Evolutionary conservation across 2,329 filamentous ascomycete genomes (phyloP).

Genomic region (Dothiorella sarmentorum): DNA sequence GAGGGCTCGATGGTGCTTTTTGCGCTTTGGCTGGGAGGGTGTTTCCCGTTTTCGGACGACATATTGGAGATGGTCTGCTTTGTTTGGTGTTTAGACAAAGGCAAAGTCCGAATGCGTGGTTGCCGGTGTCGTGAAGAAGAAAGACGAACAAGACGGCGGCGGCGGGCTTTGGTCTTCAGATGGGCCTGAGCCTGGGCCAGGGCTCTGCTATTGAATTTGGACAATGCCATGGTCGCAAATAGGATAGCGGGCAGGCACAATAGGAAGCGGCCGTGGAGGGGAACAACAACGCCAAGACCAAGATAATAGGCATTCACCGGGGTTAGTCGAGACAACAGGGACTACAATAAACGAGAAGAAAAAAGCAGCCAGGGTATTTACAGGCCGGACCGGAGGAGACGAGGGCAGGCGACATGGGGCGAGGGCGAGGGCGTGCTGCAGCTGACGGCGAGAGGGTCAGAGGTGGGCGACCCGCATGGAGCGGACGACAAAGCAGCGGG

Average conservation of each 20-base stretch:
- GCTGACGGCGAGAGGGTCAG: no score
- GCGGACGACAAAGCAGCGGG: not conserved
- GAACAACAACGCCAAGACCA: no score
- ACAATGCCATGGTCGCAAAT: constrained; percentile 8
- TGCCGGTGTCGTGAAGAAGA: constrained; percentile 1
- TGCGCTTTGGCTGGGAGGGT: not conserved
- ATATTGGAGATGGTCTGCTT: not conserved
- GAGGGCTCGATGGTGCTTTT: not conserved
- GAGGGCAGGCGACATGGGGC: constrained; percentile 7
- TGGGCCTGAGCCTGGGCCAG: constrained; percentile 7
- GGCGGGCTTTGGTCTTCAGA: not conserved
- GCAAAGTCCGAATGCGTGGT: not conserved
- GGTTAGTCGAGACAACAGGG: not conserved
- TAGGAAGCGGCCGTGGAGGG: not conserved
- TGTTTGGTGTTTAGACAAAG: not conserved
- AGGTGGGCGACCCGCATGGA: not conserved
- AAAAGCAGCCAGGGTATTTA: constrained; percentile 7
- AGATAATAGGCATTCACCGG: not conserved
- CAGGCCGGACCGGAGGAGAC: not conserved
- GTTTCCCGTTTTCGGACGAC: not conserved
- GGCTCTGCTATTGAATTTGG: constrained; percentile 2
- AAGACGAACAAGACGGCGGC: constrained; percentile 4
- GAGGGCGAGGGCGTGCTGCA: not conserved
- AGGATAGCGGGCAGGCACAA: not conserved
- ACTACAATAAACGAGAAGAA: constrained; percentile 14